Base-by-base conservation (phyloP, 1,284 basidiomycete genomes). In the Pascua guehoae region DNA sequence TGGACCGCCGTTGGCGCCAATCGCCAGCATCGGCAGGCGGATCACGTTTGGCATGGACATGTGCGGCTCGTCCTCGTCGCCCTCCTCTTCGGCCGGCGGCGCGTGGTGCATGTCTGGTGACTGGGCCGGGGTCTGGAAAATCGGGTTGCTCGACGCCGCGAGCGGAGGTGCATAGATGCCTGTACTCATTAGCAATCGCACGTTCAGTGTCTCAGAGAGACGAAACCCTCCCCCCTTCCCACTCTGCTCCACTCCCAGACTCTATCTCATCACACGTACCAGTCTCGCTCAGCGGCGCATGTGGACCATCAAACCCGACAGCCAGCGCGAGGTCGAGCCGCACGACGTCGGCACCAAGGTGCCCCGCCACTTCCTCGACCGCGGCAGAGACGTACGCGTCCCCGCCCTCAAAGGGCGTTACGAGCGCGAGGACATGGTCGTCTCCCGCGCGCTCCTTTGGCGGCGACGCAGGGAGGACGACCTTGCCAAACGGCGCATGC, bases 341-440 rank as follows among this genome's bases (percentile, higher is more conserved):
- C 15, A 92, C 80, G 7, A 93, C 86, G 62, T 93, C 91, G 15
- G 89, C 84, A 37, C 82, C 83, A 3, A 86, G 84, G 57, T 83
- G 81, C 44, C 82, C 81, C 2, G 89, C 89, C 60, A 92, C 78
- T 67, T 89, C 86, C 47, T 82, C 79, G 15, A 93, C 85, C 1
- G 89, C 89, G 39, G 85, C 83, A 66, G 88, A 85, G 37, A 92
- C 81, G 43, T 92, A 81, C 70, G 87, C 82, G 58, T 86, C 84
- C 2, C 85, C 86, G n/a, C 86, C 90, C 77, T 92, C 90, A 56
- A 93, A 87, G 3, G 90, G 91, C 63, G 87, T 89, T 68, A 89
- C 90, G 7, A 93, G 75, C 0, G 85, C 88, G 38, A 93, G 76
- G 0, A 87, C 88, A 1, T 89, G 88, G 15, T 60, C 56, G n/a